Evolutionary conservation across 441 rosid genomes (phyloP).

Genomic region (Gossypium trilobum): DNA sequence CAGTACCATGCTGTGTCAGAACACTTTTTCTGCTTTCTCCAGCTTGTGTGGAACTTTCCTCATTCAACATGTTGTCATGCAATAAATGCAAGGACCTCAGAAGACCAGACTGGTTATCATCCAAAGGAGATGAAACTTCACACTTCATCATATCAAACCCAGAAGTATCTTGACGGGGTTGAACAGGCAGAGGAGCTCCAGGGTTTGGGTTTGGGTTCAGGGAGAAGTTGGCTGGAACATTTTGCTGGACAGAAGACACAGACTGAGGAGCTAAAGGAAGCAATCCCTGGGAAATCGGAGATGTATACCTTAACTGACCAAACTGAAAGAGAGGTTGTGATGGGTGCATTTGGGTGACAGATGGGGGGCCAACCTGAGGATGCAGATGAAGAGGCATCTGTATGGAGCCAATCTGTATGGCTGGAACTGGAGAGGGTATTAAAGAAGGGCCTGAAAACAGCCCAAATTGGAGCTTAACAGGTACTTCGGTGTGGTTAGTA

Average conservation of each 20-base stretch:
- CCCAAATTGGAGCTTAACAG: slow-evolving; percentile 83
- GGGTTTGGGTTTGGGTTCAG: slow-evolving; percentile 52
- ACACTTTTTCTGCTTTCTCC: slow-evolving; percentile 27
- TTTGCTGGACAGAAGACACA: slow-evolving; percentile 43
- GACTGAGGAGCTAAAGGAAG: slow-evolving; percentile 57
- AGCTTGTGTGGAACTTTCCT: slow-evolving; percentile 29
- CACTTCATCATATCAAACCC: not conserved
- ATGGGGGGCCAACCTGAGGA: slow-evolving; percentile 52
- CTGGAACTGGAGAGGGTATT: slow-evolving; percentile 85
- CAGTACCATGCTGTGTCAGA: slow-evolving; percentile 32
- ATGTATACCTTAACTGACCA: slow-evolving; percentile 74
- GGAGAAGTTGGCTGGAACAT: slow-evolving; percentile 34
- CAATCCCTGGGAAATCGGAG: slow-evolving; percentile 69
- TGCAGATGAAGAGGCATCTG: slow-evolving; percentile 97
- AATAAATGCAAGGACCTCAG: slow-evolving; percentile 41
- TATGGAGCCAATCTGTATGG: slow-evolving; percentile 96
- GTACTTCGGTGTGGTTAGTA: slow-evolving; percentile 48
- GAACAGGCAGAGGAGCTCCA: slow-evolving; percentile 35
- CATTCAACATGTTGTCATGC: slow-evolving; percentile 33
- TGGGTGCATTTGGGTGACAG: slow-evolving; percentile 53
- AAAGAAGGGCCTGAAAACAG: slow-evolving; percentile 84
- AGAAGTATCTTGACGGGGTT: slow-evolving; percentile 32
- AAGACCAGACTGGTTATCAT: slow-evolving; percentile 36
- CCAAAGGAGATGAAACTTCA: slow-evolving; percentile 21
- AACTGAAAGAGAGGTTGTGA: slow-evolving; percentile 75